Conservation (phyloP, 1,284 basidiomycete species). For the Mrakiaceae sp. region DNA sequence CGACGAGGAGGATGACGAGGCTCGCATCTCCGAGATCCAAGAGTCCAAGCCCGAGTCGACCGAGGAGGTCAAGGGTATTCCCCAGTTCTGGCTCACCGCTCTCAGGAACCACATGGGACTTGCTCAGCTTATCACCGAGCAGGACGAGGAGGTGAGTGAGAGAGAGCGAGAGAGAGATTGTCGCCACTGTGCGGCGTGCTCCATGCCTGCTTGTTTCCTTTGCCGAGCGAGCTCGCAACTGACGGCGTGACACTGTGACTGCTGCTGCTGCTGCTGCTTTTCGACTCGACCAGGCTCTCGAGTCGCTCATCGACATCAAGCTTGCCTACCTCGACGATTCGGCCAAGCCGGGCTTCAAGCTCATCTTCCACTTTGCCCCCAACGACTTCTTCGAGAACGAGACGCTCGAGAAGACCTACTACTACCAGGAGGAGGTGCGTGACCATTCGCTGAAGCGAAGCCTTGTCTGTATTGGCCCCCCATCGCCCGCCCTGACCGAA, state of each 20-base stretch:
- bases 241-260: not conserved
- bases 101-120: constrained; percentile 76
- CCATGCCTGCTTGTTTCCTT: not conserved
- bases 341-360: constrained; percentile 69
- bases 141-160: constrained; percentile 56
- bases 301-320: constrained; percentile 55
- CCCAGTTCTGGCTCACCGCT: constrained; percentile 96
- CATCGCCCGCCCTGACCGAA: not conserved
- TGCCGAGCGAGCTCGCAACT: not conserved
- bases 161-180: not conserved
- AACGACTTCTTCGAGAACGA: constrained; percentile 86
- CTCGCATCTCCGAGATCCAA: constrained; percentile 33
- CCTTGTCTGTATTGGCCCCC: constrained; percentile 20
- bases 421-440: constrained; percentile 54
- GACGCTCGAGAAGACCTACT: constrained; percentile 82
- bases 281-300: constrained; percentile 36
- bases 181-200: not conserved
- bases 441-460: too few species aligned
- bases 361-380: constrained; percentile 66
- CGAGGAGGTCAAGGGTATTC: constrained; percentile 52
- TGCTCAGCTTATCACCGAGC: constrained; percentile 82
- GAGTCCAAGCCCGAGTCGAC: constrained; percentile 24
- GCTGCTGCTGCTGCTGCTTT: not conserved
- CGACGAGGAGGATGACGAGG: constrained; percentile 40
- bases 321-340: constrained; percentile 52